phyloP scores from a whole-genome alignment of 2,329 filamentous ascomycete species.

The Exophiala mesophila region DNA sequence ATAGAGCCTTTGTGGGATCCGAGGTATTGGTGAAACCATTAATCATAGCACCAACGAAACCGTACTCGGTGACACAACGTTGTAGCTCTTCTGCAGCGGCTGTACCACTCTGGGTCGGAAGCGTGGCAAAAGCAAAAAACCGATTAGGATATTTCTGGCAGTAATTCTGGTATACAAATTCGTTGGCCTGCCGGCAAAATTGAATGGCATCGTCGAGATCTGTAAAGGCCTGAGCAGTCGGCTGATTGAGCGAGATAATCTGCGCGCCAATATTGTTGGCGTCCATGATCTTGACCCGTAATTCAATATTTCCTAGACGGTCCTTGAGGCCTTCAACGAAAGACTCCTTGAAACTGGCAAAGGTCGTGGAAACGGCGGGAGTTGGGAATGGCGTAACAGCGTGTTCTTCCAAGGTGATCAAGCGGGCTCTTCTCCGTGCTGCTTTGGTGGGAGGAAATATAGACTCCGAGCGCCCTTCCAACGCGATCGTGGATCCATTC shows the following conservation, averaged over 20 bases:
- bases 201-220: slow-evolving; percentile 9
- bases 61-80: slow-evolving; percentile 37
- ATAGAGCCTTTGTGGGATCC: slow-evolving; percentile 38
- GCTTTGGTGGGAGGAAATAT: not conserved
- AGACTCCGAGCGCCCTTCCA: not conserved
- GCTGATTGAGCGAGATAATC: slow-evolving; percentile 17
- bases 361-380: slow-evolving; percentile 7
- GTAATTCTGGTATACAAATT: slow-evolving; percentile 11
- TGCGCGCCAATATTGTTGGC: slow-evolving; percentile 17
- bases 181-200: slow-evolving; percentile 24
- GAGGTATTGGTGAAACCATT: slow-evolving; percentile 51
- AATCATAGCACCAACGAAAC: slow-evolving; percentile 46
- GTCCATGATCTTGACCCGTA: slow-evolving; percentile 16
- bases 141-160: slow-evolving; percentile 30
- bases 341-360: slow-evolving; percentile 9
- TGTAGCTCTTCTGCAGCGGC: slow-evolving; percentile 34
- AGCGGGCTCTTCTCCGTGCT: not conserved
- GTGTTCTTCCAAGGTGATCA: slow-evolving; percentile 20
- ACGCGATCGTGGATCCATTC: no score
- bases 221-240: slow-evolving; percentile 12
- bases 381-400: slow-evolving; percentile 12
- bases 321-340: slow-evolving; percentile 12
- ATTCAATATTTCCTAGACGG: slow-evolving; percentile 9
- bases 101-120: slow-evolving; percentile 37
- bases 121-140: slow-evolving; percentile 39